Evolutionary conservation across 129 eudicot genomes (phyloP), one percentile per base, ranked within the genome.

Genomic region (Chrysanthemum makinoi): DNA sequence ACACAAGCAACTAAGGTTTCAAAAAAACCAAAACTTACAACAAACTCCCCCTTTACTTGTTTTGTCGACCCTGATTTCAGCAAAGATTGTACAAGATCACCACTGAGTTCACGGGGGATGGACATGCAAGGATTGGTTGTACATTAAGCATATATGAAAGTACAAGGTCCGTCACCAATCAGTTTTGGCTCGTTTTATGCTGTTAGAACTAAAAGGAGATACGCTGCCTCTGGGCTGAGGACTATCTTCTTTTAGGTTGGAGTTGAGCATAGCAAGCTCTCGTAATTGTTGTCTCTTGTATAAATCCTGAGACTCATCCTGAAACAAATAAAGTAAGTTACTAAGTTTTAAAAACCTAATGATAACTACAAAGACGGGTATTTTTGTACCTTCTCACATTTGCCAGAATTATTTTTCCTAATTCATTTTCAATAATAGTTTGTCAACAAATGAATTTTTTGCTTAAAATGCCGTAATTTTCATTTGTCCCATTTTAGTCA

Each of bases 291-390:
- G 92, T 77, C 90, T 76, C 71, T 91, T 91, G 66, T 83, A 86
- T 57, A 88, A 39, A 77, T 91, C 97, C 61, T 82, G 92, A 2
- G 97, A 86, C 60, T 88, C 92, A n/a, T 91, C 96, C 97, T 91
- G 79, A 77, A 74, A 17, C 0, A 26, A 15, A 70, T 24, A 3
- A 26, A 30, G 5, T 2, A 54, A 39, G 48, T 65, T 26, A 2
- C 5, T 2, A 19, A 10, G 69, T 58, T 6, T 2, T 7, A 28
- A 53, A 62, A 68, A 17, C 26, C 5, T 6, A 57, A 56, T 15
- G 51, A n/a, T 30, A 18, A 39, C 19, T 12, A 24, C 24, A 7
- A 17, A 30, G 10, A 39, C 46, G 2, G 46, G 46, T 39, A 8
- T 6, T 6, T 2, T 18, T 18, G 19, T 39, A 39, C 46, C 46